A percentile compares a stretch with the other conserved stretches of the same genome.
These are phyloP conservation scores for Gymnopus androsaceus DNA, from an alignment of 1,284 basidiomycete species.

Conservation along the genomic window DNA sequence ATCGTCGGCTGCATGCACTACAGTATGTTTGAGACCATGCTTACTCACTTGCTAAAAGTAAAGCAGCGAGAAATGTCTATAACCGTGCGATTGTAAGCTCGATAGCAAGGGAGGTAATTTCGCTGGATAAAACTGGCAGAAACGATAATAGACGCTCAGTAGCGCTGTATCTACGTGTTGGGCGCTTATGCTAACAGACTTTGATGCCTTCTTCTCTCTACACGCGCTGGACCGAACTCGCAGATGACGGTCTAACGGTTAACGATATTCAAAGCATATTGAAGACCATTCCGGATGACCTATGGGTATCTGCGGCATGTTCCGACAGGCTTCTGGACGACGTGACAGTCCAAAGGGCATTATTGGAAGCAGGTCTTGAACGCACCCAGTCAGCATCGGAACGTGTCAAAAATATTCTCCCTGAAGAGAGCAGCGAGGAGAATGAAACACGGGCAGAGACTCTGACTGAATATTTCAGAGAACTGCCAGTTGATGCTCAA, in stretches of 20 bases:
- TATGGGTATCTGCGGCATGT: constrained; percentile 75
- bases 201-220: constrained; percentile 36
- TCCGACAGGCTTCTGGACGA: constrained; percentile 67
- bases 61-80: no score
- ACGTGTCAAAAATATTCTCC: constrained; percentile 42
- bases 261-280: constrained; percentile 52
- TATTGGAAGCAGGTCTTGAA: constrained; percentile 64
- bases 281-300: constrained; percentile 57
- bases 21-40: no score
- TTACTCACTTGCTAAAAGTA: no score
- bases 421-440: constrained; percentile 17
- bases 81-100: no score
- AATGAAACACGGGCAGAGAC: constrained; percentile 38
- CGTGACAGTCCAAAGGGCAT: constrained; percentile 50
- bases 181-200: neutral
- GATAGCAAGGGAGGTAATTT: no score
- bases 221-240: constrained; percentile 56
- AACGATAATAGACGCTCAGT: neutral
- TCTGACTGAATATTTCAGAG: constrained; percentile 46
- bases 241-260: constrained; percentile 55
- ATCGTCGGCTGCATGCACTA: no score
- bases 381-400: constrained; percentile 53
- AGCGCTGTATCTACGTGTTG: neutral
- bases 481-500: constrained; percentile 57
- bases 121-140: no score